phyloP scores from a whole-genome alignment of 1,284 basidiomycete species.

The Ustilago loliicola region DNA sequence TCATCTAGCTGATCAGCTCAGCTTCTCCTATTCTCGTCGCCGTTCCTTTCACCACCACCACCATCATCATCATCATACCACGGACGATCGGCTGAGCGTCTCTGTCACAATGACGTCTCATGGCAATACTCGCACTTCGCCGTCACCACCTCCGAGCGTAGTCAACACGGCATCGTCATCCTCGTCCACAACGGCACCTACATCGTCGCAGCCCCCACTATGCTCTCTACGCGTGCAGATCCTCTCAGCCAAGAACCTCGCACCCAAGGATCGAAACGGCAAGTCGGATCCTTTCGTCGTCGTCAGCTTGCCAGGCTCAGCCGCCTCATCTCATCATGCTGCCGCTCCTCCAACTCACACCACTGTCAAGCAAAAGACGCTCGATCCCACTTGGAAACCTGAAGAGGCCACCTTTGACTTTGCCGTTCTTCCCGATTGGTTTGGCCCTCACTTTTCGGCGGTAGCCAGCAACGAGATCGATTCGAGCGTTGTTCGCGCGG shows the following conservation, averaged over 20 bases:
- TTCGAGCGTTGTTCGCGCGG: constrained; percentile 34
- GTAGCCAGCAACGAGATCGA: constrained; percentile 40
- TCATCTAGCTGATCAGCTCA: not conserved
- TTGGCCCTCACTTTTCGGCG: constrained; percentile 74
- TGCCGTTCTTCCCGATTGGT: constrained; percentile 57
- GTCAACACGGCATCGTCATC: constrained; percentile 2
- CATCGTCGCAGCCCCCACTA: constrained; percentile 19
- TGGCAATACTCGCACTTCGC: not conserved
- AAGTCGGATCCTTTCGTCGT: constrained; percentile 67
- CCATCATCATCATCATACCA: not conserved
- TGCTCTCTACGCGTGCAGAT: constrained; percentile 67
- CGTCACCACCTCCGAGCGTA: constrained; percentile 2
- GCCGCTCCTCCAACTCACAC: constrained; percentile 79
- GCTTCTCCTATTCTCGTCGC: not conserved
- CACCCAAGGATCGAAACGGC: constrained; percentile 74
- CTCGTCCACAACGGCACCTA: constrained; percentile 10
- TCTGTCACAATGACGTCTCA: not conserved
- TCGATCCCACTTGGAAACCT: constrained; percentile 80
- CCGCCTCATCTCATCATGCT: constrained; percentile 24
- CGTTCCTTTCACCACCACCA: not conserved
- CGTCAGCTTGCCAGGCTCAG: constrained; percentile 61
- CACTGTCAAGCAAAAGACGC: constrained; percentile 81
- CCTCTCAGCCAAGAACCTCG: constrained; percentile 71
- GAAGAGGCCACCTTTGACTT: constrained; percentile 59
- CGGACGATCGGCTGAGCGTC: not conserved